These are phyloP conservation scores for Cucurbitaria berberidis DNA, from an alignment of 2,329 filamentous ascomycete genomes.

Conservation along the genomic window DNA sequence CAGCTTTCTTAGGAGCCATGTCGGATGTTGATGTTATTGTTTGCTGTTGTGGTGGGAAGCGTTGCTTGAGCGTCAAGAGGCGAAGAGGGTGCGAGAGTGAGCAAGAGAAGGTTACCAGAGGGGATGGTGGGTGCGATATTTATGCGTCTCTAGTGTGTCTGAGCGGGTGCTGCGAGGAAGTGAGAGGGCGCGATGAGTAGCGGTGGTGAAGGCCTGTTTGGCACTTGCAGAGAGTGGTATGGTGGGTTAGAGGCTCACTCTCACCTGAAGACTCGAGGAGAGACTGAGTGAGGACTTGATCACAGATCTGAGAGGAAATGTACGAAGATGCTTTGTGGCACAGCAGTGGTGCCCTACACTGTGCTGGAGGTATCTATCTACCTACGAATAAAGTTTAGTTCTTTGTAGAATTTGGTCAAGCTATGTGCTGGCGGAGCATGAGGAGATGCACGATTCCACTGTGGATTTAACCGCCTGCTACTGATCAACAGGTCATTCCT, in stretches of 20 bases:
- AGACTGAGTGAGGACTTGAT: background rate
- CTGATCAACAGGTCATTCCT: too few species aligned
- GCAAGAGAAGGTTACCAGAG: background rate
- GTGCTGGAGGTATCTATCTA: too few species aligned
- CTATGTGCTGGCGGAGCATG: too few species aligned
- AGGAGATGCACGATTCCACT: too few species aligned
- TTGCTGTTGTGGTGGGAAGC: background rate
- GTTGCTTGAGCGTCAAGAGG: background rate
- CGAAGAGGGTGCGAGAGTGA: background rate
- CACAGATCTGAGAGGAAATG: background rate
- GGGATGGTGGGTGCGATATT: background rate
- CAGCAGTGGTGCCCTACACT: too few species aligned
- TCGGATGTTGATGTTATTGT: background rate
- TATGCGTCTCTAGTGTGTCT: background rate
- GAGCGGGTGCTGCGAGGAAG: background rate
- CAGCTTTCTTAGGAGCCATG: constrained; percentile 16
- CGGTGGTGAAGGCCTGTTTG: background rate
- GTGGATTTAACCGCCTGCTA: too few species aligned
- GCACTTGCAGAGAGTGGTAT: background rate
- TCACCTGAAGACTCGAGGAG: background rate
- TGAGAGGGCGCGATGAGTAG: background rate
- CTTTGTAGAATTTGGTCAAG: too few species aligned
- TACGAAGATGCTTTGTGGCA: background rate
- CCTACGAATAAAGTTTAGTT: too few species aligned
- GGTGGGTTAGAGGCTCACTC: background rate